A percentile compares a stretch with the other conserved stretches of the same genome.
These are phyloP conservation scores for Hanseniaspora guilliermondii DNA, from an alignment of 805 yeast species.

Conservation along the genomic window DNA sequence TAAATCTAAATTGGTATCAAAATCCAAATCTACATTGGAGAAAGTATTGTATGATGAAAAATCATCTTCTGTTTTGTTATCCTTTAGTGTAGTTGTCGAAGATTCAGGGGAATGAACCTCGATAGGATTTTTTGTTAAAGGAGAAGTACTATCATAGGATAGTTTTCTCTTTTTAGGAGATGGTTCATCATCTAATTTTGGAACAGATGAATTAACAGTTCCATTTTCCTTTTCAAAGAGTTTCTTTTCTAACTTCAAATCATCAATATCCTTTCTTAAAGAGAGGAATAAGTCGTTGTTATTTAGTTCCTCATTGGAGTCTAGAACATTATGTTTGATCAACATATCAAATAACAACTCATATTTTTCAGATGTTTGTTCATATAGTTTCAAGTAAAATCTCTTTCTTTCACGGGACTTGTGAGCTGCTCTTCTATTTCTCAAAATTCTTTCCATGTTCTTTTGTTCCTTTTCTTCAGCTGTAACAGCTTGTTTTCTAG, in stretches of 20 bases:
- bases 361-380: conserved; percentile 32
- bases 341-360: conserved; percentile 13
- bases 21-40: not conserved
- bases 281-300: not conserved
- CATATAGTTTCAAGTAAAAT: conserved; percentile 76
- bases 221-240: conserved; percentile 6
- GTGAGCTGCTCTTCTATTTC: conserved; percentile 95
- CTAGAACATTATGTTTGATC: not conserved
- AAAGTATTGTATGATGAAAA: not conserved
- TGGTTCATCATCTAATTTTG: not conserved
- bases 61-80: not conserved
- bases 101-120: not conserved
- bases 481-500: conserved; percentile 92
- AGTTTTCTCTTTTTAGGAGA: conserved; percentile 6
- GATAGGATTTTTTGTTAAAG: not conserved
- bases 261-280: not conserved
- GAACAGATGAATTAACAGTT: conserved; percentile 10
- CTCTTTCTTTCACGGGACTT: conserved; percentile 95
- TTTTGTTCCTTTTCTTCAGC: conserved; percentile 95
- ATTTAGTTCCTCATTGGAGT: not conserved
- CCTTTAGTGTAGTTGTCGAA: conserved; percentile 1
- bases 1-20: not conserved
- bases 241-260: not conserved
- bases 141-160: not conserved
- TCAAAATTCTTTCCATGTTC: conserved; percentile 76